These are phyloP conservation scores for Dactylorhiza incarnata DNA, from an alignment of 106 monocot genomes.

Conservation along the genomic window DNA sequence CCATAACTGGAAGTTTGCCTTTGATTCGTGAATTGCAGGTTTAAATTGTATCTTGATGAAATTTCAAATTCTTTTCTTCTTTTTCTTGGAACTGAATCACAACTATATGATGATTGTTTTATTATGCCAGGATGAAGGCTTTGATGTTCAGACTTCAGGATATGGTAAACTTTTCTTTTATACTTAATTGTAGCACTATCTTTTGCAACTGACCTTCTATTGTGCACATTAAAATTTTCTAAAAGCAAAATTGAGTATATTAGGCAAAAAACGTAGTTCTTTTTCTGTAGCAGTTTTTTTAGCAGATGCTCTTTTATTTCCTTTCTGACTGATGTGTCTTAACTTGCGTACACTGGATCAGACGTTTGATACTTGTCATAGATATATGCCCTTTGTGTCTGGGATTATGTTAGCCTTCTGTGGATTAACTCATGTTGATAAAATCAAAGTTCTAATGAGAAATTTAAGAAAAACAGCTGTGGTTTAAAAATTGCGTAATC, in stretches of 20 bases:
- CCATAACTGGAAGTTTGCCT: slow-evolving; percentile 95
- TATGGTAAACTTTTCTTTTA: slow-evolving; percentile 41
- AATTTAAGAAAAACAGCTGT: not conserved
- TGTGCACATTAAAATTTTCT: not conserved
- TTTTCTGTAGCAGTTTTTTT: not conserved
- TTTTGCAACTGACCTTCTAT: not conserved
- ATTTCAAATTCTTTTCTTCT: not conserved
- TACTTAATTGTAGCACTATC: not conserved
- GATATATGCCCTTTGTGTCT: not conserved
- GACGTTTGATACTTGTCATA: not conserved
- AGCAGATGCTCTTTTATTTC: not conserved
- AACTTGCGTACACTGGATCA: not conserved
- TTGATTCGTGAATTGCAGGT: slow-evolving; percentile 94
- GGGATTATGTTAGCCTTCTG: not conserved
- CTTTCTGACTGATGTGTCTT: not conserved
- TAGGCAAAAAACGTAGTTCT: not conserved
- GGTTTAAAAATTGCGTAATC: no score
- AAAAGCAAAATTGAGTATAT: not conserved
- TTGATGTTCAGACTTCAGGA: slow-evolving; percentile 93
- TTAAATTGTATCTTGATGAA: slow-evolving; percentile 1
- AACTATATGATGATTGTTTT: not conserved
- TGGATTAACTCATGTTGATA: not conserved
- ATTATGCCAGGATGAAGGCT: slow-evolving; percentile 71
- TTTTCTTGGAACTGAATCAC: not conserved
- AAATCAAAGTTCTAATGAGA: not conserved